Evolutionary conservation across 345 rosid genomes (phyloP), one percentile per base, ranked within the genome.

Genomic region (Eucalyptus dawsonii): DNA sequence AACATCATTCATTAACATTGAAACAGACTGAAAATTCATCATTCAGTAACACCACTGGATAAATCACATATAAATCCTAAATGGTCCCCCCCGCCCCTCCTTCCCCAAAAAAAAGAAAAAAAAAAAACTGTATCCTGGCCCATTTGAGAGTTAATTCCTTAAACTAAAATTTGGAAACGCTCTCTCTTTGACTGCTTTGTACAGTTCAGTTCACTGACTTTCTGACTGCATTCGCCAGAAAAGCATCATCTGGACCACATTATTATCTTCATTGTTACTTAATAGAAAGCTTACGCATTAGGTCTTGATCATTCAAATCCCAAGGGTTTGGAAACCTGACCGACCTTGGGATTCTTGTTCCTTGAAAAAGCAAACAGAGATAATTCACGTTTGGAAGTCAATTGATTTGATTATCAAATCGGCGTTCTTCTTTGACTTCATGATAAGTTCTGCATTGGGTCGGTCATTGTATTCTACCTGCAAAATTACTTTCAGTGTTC

Each of bases 391-490:
- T 90, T 88, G 91, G 42, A 91, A 89, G 72, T 93, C 92, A 44
- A 96, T 88, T 4, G 97, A 95, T 90, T 90, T 94, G 89, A 96
- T 95, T 51, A 96, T 89, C 81, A 97, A 51, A 91, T 97, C 97
- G 6, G 97, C 98, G 72, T 94, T 96, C 86, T 91, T 93, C 94
- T 92, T 97, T 51, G 98, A 94, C 89, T 93, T 93, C 87, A 96
- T 90, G 88, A 98, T 93, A 86, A 95, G 95, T 92, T 98, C 99
- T 11, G 98, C 99, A 89, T 98, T 97, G 22, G 98, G 98, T 86
- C 94, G 86, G 90, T 97, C 98, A 58, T 98, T 98, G 90, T 96
- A 93, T 31, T 95, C 94, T 80, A 97, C 92, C 99, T 97, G 96
- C 92, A 92, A 40, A 67, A 91, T 29, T 87, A 80, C 19, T 50